These are phyloP conservation scores for Verticillium klebahnii DNA, from an alignment of 2,329 filamentous ascomycete genomes.

Conservation along the genomic window DNA sequence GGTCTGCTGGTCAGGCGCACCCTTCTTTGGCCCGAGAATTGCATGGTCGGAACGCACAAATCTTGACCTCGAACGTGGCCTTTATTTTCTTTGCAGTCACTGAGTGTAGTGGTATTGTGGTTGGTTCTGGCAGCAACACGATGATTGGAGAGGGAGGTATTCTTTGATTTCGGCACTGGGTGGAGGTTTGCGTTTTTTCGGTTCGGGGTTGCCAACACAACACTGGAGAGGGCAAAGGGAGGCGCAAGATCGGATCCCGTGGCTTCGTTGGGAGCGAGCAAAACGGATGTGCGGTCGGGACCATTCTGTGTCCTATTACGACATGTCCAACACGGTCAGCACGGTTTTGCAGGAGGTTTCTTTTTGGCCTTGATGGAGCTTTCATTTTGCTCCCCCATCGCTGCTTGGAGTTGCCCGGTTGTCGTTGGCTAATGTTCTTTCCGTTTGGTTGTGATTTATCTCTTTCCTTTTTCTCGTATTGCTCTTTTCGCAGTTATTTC, in stretches of 20 bases:
- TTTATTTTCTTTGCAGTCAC: not conserved
- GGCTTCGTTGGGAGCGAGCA: not conserved
- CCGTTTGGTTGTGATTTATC: not conserved
- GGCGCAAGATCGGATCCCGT: not conserved
- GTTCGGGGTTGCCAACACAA: not conserved
- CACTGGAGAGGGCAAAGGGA: not conserved
- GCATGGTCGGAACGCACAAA: not conserved
- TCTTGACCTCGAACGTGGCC: not conserved
- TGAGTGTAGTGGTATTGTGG: not conserved
- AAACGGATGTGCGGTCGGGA: not conserved
- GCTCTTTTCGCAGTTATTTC: slow-evolving; percentile 11
- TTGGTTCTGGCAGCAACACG: slow-evolving; percentile 1
- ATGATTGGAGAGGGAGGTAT: slow-evolving; percentile 2
- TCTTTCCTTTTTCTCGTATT: slow-evolving; percentile 3
- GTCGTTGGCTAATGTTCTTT: not conserved
- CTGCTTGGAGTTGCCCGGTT: not conserved
- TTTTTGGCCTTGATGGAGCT: not conserved
- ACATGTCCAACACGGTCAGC: not conserved
- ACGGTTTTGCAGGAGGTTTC: not conserved
- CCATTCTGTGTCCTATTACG: not conserved
- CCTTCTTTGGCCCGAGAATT: slow-evolving; percentile 1
- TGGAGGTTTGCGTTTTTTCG: not conserved
- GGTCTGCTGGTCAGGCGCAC: slow-evolving; percentile 12
- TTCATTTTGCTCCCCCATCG: not conserved
- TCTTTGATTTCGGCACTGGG: not conserved